phyloP scores from a whole-genome alignment of 306 rosid species.

The Lablab purpureus region DNA sequence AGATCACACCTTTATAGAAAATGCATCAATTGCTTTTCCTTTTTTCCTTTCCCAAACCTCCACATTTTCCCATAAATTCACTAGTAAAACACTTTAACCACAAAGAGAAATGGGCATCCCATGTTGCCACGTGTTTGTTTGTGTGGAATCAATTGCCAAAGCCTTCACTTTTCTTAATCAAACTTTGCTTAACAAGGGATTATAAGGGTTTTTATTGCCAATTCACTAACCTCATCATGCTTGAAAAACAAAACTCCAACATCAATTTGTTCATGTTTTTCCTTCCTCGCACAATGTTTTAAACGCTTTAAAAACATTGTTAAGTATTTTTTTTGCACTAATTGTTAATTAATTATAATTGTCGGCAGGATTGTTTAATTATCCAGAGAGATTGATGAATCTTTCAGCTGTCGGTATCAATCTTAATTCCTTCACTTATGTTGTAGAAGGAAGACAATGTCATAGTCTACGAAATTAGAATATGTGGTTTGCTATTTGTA shows the following conservation, averaged over 20 bases:
- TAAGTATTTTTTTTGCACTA: too few relatives aligned
- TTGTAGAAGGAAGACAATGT: background rate
- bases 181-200: too few relatives aligned
- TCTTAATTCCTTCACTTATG: background rate
- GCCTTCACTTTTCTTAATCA: too few relatives aligned
- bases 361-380: constrained; percentile 24
- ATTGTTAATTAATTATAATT: background rate
- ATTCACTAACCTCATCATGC: too few relatives aligned
- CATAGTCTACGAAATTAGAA: constrained; percentile 24
- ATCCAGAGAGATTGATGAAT: constrained; percentile 2
- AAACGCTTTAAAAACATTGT: too few relatives aligned
- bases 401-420: constrained; percentile 25
- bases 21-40: constrained; percentile 34
- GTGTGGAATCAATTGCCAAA: too few relatives aligned
- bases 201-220: too few relatives aligned
- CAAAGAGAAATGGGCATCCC: background rate
- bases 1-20: constrained; percentile 33
- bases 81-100: constrained; percentile 8
- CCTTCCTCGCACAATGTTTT: too few relatives aligned
- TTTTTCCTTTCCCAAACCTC: constrained; percentile 6
- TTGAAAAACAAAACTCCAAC: too few relatives aligned
- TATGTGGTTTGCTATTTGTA: background rate
- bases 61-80: constrained; percentile 16
- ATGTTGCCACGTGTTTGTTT: constrained; percentile 20
- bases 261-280: too few relatives aligned